phyloP scores from a whole-genome alignment of 495 filamentous ascomycete genomes.

The Tuber aestivum region DNA sequence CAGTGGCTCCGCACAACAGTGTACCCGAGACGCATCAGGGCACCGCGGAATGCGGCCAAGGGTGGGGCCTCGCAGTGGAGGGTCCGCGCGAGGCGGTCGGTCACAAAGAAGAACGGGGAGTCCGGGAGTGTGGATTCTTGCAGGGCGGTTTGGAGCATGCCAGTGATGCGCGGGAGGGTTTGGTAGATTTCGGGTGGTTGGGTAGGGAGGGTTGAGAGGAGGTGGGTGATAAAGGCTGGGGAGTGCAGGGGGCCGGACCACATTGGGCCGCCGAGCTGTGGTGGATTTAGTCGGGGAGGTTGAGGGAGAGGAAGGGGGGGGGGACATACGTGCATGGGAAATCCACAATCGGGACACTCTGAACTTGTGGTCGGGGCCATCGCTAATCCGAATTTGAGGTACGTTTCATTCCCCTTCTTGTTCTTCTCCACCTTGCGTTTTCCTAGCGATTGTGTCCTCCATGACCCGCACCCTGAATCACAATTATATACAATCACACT shows the following conservation, averaged over 20 bases:
- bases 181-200: constrained; percentile 61
- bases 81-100: constrained; percentile 61
- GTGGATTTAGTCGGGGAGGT: neutral
- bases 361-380: constrained; percentile 58
- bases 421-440: constrained; percentile 57
- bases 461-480: constrained; percentile 81
- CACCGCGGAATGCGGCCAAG: constrained; percentile 67
- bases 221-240: constrained; percentile 64
- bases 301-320: neutral
- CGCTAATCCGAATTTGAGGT: constrained; percentile 68
- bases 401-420: constrained; percentile 60
- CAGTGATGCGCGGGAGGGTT: constrained; percentile 73
- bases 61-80: constrained; percentile 71
- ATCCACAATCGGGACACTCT: constrained; percentile 74
- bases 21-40: constrained; percentile 73
- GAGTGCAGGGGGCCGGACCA: constrained; percentile 88
- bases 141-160: constrained; percentile 82
- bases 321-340: constrained; percentile 60
- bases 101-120: constrained; percentile 77
- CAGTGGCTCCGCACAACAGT: constrained; percentile 74
- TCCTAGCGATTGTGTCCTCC: constrained; percentile 69
- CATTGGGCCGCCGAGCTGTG: constrained; percentile 72
- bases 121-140: constrained; percentile 56
- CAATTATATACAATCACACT: constrained; percentile 92
- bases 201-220: constrained; percentile 62